Evolutionary conservation across 345 rosid genomes (phyloP).

Genomic region (Sonneratia alba): DNA sequence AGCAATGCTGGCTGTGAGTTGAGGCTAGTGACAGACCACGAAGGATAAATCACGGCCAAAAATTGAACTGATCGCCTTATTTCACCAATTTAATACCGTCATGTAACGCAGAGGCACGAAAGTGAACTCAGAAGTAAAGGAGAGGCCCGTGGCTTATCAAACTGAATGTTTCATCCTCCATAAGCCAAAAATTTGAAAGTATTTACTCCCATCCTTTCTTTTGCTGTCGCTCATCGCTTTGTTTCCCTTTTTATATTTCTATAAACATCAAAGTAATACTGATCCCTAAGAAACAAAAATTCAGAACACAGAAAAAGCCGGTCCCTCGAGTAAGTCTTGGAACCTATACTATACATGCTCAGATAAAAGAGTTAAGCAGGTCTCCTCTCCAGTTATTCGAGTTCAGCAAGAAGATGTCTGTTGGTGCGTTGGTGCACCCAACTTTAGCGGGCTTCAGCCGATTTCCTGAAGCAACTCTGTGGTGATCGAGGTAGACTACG

Average conservation of each 20-base stretch:
- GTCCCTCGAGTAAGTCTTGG: not conserved
- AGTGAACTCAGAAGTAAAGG: not conserved
- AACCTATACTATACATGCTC: not conserved
- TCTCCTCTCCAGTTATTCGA: slow-evolving; percentile 16
- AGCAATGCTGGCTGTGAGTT: no score
- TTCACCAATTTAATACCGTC: no score
- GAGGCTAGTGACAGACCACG: no score
- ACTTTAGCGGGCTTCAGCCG: slow-evolving; percentile 18
- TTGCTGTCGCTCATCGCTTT: no score
- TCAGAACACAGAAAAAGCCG: no score
- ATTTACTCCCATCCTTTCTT: no score
- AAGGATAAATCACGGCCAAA: no score
- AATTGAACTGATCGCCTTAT: no score
- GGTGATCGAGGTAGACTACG: slow-evolving; percentile 66
- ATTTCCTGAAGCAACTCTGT: slow-evolving; percentile 20
- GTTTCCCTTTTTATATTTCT: no score
- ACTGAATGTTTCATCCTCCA: not conserved
- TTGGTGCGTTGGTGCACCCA: slow-evolving; percentile 55
- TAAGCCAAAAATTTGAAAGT: not conserved
- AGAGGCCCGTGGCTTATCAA: not conserved
- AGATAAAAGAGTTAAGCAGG: slow-evolving; percentile 7
- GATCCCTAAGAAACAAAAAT: no score
- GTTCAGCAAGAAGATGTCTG: slow-evolving; percentile 58
- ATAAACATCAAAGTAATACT: no score
- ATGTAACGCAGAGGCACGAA: no score